Percentiles rank a stretch among this genome's conserved stretches.
These are phyloP conservation scores for Tricholoma saponaceum DNA, from an alignment of 768 basidiomycete species.

Conservation along the genomic window DNA sequence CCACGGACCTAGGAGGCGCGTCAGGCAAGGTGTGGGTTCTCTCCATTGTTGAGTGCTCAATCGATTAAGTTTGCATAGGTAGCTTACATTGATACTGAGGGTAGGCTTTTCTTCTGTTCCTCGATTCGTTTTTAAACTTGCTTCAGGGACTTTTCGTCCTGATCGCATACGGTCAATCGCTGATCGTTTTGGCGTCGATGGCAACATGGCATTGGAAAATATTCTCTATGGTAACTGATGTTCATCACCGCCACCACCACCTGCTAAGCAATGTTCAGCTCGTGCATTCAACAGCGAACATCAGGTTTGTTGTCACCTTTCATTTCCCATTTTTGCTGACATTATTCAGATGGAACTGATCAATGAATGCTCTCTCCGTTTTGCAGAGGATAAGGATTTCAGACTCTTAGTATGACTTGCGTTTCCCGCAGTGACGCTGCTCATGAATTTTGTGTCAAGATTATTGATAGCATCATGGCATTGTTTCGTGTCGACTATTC, in stretches of 20 bases:
- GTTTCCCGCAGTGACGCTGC: background rate
- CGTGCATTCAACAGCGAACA: constrained; percentile 92
- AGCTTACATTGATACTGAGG: constrained; percentile 91
- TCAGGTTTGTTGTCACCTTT: constrained; percentile 45
- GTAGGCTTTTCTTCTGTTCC: constrained; percentile 23
- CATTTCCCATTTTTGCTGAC: constrained; percentile 1
- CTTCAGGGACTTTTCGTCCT: constrained; percentile 85
- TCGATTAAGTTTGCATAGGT: constrained; percentile 41
- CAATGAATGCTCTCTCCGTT: constrained; percentile 82
- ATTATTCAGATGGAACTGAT: constrained; percentile 78
- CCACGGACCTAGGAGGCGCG: constrained; percentile 86
- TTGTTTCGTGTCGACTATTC: constrained; percentile 92
- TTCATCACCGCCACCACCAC: background rate
- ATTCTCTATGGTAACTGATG: constrained; percentile 71
- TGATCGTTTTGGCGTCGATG: constrained; percentile 91
- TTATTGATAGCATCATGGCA: constrained; percentile 97
- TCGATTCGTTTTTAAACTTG: constrained; percentile 12
- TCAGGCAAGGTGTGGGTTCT: constrained; percentile 64
- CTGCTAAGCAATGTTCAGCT: constrained; percentile 40
- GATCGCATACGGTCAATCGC: constrained; percentile 90
- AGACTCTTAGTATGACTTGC: constrained; percentile 51
- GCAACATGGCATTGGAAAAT: constrained; percentile 82
- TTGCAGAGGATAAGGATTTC: constrained; percentile 87
- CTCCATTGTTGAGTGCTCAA: background rate
- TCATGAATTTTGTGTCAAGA: constrained; percentile 40